These are phyloP conservation scores for Agaricus blazei DNA, from an alignment of 768 basidiomycete species.

Conservation along the genomic window DNA sequence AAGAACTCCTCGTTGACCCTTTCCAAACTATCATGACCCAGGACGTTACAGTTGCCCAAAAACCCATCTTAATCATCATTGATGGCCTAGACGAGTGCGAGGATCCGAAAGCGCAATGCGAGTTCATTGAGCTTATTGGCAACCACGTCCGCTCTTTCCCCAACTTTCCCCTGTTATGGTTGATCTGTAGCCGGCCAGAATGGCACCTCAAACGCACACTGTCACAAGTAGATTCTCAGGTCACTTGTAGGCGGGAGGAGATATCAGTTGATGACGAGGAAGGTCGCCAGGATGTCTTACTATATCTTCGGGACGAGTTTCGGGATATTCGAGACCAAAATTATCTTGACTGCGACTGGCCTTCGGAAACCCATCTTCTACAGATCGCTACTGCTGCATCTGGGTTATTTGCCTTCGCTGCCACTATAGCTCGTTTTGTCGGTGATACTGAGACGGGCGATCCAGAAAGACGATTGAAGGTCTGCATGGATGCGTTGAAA, in stretches of 20 bases:
- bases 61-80: no score
- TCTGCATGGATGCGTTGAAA: neutral
- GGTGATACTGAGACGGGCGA: neutral
- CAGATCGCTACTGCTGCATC: neutral
- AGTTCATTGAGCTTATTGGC: no score
- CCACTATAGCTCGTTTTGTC: no score
- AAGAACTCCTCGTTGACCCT: no score
- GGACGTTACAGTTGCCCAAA: no score
- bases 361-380: neutral
- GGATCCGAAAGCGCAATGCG: no score
- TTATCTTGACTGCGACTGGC: neutral
- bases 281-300: neutral
- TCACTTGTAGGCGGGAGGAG: neutral
- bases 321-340: neutral
- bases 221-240: neutral
- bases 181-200: neutral
- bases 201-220: neutral
- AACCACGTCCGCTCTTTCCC: neutral
- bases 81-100: no score
- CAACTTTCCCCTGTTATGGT: neutral
- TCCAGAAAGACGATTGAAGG: neutral
- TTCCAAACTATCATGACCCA: no score
- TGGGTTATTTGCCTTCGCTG: no score
- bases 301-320: neutral
- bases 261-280: neutral